Conservation (phyloP, 176 grass and related monocot genomes). For the Carex kokanica region DNA sequence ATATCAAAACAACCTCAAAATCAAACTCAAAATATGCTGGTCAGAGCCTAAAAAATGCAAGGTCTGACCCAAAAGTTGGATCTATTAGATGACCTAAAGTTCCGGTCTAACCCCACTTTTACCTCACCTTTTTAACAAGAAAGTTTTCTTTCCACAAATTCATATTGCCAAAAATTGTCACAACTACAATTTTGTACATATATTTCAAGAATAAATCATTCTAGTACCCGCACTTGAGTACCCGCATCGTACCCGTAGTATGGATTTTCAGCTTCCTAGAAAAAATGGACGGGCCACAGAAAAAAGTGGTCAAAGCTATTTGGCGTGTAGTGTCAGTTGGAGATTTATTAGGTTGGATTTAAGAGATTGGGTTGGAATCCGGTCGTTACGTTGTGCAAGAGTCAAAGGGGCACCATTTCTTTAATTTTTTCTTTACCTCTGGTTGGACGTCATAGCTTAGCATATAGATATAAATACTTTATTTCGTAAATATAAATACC, state of each 20-base stretch:
- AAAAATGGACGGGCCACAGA: not conserved
- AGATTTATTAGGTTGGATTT: slow-evolving; percentile 23
- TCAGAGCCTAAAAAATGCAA: too few species aligned
- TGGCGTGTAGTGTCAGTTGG: slow-evolving; percentile 28
- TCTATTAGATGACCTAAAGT: not conserved
- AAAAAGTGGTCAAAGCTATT: slow-evolving; percentile 14
- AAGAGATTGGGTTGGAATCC: slow-evolving; percentile 23
- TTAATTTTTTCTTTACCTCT: not conserved
- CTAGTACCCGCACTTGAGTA: too few species aligned
- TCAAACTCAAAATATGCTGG: too few species aligned
- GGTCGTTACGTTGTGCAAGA: not conserved
- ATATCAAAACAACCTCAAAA: too few species aligned
- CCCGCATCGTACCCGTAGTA: too few species aligned
- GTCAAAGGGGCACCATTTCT: slow-evolving; percentile 18
- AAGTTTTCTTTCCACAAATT: not conserved
- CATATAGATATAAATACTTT: too few species aligned
- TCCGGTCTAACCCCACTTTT: not conserved
- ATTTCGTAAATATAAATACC: too few species aligned
- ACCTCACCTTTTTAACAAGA: not conserved
- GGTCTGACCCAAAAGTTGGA: too few species aligned
- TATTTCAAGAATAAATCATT: too few species aligned
- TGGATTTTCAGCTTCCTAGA: too few species aligned
- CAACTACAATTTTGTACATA: not conserved
- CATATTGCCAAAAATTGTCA: not conserved
- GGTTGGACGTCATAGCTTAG: not conserved